Conservation (phyloP, 2,329 filamentous ascomycete genomes). For the Venturiaceae sp. region DNA sequence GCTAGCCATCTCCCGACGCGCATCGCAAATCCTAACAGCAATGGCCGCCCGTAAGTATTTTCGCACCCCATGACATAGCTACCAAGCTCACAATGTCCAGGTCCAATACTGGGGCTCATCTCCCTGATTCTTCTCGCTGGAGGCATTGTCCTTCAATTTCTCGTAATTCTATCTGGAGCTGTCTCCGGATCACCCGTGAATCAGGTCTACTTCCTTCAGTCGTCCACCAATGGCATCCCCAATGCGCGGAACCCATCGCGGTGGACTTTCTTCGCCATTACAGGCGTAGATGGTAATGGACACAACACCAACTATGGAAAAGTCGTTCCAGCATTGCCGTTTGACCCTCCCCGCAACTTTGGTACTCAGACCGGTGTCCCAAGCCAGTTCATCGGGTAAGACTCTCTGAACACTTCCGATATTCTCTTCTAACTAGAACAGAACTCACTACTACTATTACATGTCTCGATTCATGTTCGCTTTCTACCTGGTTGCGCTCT, state of each 20-base stretch:
- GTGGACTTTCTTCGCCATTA: slow-evolving; percentile 89
- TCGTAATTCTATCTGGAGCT: slow-evolving; percentile 54
- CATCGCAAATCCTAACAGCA: neutral
- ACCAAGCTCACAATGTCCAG: slow-evolving; percentile 23
- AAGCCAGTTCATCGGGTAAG: slow-evolving; percentile 42
- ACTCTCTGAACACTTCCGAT: neutral
- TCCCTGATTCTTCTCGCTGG: slow-evolving; percentile 54
- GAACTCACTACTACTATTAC: slow-evolving; percentile 61
- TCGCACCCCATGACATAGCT: neutral
- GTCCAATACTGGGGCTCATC: slow-evolving; percentile 43
- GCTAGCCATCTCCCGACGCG: neutral
- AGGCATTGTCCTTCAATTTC: slow-evolving; percentile 53
- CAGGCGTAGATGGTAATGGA: slow-evolving; percentile 46
- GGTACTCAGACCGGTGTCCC: slow-evolving; percentile 44
- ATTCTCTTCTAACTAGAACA: neutral
- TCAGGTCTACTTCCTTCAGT: slow-evolving; percentile 77
- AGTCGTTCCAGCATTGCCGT: slow-evolving; percentile 54
- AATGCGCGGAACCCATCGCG: slow-evolving; percentile 52
- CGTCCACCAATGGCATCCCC: slow-evolving; percentile 66
- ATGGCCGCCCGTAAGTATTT: neutral
- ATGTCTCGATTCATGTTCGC: slow-evolving; percentile 90
- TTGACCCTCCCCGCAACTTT: slow-evolving; percentile 55
- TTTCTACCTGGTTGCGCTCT: slow-evolving; percentile 74
- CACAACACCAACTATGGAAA: slow-evolving; percentile 53
- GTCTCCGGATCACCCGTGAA: slow-evolving; percentile 50